These are phyloP conservation scores for Penicillium coprophilum DNA, from an alignment of 495 filamentous ascomycete genomes.

Conservation along the genomic window DNA sequence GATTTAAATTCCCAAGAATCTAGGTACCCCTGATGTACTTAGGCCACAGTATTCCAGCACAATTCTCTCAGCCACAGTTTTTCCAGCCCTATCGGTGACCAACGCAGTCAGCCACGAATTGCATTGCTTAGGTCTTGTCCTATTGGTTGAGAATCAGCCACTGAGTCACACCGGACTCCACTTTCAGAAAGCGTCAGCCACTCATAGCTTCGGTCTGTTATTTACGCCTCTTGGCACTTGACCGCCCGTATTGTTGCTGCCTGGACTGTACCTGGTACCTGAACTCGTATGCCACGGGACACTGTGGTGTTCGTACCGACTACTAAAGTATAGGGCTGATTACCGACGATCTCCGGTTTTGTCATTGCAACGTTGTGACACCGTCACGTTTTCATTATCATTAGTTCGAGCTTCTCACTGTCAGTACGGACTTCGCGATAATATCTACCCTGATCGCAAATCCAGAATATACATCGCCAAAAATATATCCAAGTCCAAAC, in stretches of 20 bases:
- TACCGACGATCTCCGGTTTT: neutral
- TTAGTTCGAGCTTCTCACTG: constrained; percentile 6
- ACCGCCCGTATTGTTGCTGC: constrained; percentile 29
- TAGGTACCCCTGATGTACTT: neutral
- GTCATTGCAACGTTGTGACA: neutral
- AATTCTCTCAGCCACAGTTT: constrained; percentile 24
- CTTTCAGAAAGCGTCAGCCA: constrained; percentile 1
- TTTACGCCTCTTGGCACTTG: constrained; percentile 13
- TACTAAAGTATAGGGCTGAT: neutral
- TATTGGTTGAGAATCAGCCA: constrained; percentile 16
- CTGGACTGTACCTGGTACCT: constrained; percentile 16
- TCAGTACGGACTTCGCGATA: neutral
- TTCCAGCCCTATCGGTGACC: constrained; percentile 26
- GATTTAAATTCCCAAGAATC: neutral
- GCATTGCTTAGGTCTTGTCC: neutral
- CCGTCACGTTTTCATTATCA: constrained; percentile 3
- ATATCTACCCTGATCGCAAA: neutral
- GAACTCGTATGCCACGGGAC: neutral
- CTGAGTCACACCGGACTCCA: constrained; percentile 5
- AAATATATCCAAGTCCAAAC: constrained; percentile 2
- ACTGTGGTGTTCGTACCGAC: neutral
- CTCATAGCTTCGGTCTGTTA: constrained; percentile 9
- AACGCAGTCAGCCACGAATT: constrained; percentile 24
- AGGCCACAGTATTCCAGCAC: neutral
- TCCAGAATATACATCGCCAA: constrained; percentile 5